Base-by-base conservation (phyloP, 1,284 basidiomycete genomes). In the Cutaneotrichosporon cyanovorans region DNA sequence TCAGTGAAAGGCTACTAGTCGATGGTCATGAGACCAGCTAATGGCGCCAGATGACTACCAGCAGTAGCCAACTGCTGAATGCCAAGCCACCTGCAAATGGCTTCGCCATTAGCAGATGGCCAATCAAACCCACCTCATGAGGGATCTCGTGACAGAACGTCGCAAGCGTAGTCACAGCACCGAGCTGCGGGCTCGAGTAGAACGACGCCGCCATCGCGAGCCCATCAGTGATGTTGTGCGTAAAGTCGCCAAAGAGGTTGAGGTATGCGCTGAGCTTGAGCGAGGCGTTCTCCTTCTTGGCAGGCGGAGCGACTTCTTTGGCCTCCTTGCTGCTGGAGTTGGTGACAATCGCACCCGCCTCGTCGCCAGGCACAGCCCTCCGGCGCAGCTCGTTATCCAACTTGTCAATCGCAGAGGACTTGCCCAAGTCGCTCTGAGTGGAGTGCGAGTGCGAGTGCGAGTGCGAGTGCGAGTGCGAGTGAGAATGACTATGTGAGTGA, bases 111-210 rank as follows among this genome's bases (percentile, higher is more conserved):
- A 34, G 42, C 39, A 44, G 36, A 12, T 34, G 9, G 23, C 4
- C 10, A n/a, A 3, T 14, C 14, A 20, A 9, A 28, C 60, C 50
- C 46, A 67, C 68, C 57, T 89, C 87, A 62, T 89, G 87, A 15
- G 87, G 87, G 45, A 90, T 89, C 69, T 91, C 87, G 66, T 91
- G 87, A 6, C 86, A 87, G 64, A 91, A 90, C 61, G 87, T 90
- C 15, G 88, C 88, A 38, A 91, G 77, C 11, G 87, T 89, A 2
- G 87, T 90, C 42, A 87, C 89, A 32, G 87, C 87, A 35, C 87
- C 87, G 56, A 91, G 86, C 42, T 87, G 75, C 2, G 87, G 87
- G 32, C 84, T 85, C 18, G 85, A 86, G 66, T 90, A 90, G 74
- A 91, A 91, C 19, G 84, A 87, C 38, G 87, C 87, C 11, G 86